Conservation (phyloP, 2,329 filamentous ascomycete genomes). For the Zalaria sp. region DNA sequence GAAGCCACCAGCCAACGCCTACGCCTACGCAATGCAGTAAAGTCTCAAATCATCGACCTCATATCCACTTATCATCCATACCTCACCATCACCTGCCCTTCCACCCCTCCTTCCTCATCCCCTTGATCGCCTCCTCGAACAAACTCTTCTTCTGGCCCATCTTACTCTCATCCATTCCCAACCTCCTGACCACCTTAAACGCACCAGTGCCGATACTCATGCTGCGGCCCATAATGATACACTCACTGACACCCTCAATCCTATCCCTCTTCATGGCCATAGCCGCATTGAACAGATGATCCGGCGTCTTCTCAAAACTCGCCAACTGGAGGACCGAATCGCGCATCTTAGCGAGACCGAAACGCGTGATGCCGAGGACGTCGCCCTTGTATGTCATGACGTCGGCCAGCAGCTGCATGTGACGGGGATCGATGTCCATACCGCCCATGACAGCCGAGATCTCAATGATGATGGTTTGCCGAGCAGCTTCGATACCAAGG, state of each 20-base stretch:
- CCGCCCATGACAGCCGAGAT: constrained; percentile 80
- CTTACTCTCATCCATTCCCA: constrained; percentile 51
- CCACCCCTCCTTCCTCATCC: neutral
- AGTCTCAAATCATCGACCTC: neutral
- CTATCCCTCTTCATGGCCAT: constrained; percentile 81
- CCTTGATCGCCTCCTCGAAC: constrained; percentile 6
- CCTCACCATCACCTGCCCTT: too few relatives aligned
- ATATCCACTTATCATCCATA: neutral
- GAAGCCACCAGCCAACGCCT: too few relatives aligned
- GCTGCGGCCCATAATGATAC: constrained; percentile 96
- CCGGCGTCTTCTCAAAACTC: constrained; percentile 94
- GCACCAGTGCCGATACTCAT: constrained; percentile 84
- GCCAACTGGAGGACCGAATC: constrained; percentile 89
- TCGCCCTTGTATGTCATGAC: constrained; percentile 99
- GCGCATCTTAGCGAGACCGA: constrained; percentile 91
- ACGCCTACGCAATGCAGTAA: neutral
- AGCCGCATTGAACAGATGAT: constrained; percentile 91
- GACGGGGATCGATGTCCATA: constrained; percentile 92
- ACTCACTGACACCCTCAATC: constrained; percentile 89
- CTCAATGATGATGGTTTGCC: constrained; percentile 76
- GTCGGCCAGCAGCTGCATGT: constrained; percentile 94
- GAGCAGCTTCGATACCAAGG: constrained; percentile 87
- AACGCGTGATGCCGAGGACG: constrained; percentile 88
- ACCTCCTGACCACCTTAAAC: constrained; percentile 70
- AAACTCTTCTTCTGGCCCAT: constrained; percentile 7